Conservation (phyloP, 805 yeast species). For the Yamadazyma nakazawae region DNA sequence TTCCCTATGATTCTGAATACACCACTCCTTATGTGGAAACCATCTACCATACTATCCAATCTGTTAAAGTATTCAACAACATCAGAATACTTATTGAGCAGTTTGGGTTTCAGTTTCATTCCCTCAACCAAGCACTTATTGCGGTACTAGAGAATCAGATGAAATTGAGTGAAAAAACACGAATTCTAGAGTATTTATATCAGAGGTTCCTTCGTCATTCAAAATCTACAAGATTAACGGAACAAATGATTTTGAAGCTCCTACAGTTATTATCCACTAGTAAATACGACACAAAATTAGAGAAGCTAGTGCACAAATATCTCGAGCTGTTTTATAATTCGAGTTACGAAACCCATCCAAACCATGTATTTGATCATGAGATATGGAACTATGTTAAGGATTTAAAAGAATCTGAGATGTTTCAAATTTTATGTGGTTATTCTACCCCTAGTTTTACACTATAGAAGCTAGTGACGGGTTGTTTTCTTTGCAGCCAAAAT, state of each 20-base stretch:
- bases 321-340: conserved; percentile 3
- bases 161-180: neutral
- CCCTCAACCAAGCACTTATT: neutral
- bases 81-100: neutral
- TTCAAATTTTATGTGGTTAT: conserved; percentile 9
- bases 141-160: neutral
- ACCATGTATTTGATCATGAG: neutral
- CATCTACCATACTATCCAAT: neutral
- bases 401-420: conserved; percentile 1
- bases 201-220: neutral
- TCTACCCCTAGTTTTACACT: conserved; percentile 7
- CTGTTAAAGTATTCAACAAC: neutral
- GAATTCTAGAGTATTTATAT: conserved; percentile 1
- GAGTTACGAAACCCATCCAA: neutral
- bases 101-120: neutral
- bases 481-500: neutral
- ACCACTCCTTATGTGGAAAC: conserved; percentile 1
- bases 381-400: conserved; percentile 6
- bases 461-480: neutral
- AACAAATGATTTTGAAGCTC: neutral
- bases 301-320: conserved; percentile 1
- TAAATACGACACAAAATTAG: conserved; percentile 2
- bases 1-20: neutral
- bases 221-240: neutral
- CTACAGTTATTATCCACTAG: neutral